These are phyloP conservation scores for Cercospora canescens DNA, from an alignment of 2,329 filamentous ascomycete genomes.

Conservation along the genomic window DNA sequence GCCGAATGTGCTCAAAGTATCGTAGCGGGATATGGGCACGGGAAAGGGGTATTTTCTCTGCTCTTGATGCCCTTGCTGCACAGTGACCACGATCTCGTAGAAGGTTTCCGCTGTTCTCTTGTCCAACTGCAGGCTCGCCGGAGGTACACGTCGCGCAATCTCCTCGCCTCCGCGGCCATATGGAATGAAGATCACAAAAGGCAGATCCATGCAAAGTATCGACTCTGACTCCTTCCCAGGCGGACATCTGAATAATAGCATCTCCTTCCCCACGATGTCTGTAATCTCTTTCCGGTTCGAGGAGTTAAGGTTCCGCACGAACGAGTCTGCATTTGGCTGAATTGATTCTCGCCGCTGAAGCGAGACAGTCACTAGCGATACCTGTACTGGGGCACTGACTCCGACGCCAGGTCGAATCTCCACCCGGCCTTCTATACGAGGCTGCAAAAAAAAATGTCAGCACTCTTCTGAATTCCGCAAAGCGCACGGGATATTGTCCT, in stretches of 20 bases:
- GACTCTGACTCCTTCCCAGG: slow-evolving; percentile 82
- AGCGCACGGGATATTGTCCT: slow-evolving; percentile 45
- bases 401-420: slow-evolving; percentile 88
- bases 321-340: slow-evolving; percentile 90
- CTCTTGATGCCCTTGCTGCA: slow-evolving; percentile 83
- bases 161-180: slow-evolving; percentile 91
- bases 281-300: slow-evolving; percentile 80
- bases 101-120: slow-evolving; percentile 95
- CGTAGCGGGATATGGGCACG: slow-evolving; percentile 87
- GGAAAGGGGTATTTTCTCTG: slow-evolving; percentile 92
- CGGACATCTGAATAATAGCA: slow-evolving; percentile 84
- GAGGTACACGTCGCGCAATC: slow-evolving; percentile 83
- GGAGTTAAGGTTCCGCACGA: slow-evolving; percentile 88
- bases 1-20: slow-evolving; percentile 95
- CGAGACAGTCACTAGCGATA: slow-evolving; percentile 92
- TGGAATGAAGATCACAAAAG: slow-evolving; percentile 96
- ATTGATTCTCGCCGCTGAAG: slow-evolving; percentile 94
- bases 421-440: slow-evolving; percentile 95
- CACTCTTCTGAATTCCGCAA: background rate
- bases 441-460: slow-evolving; percentile 53
- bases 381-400: slow-evolving; percentile 81
- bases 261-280: slow-evolving; percentile 93
- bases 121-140: slow-evolving; percentile 84
- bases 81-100: slow-evolving; percentile 93
- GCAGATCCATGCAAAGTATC: slow-evolving; percentile 93